Evolutionary conservation across 2,329 filamentous ascomycete genomes (phyloP), one percentile per base, ranked within the genome.

Genomic region (Alternaria conjuncta): DNA sequence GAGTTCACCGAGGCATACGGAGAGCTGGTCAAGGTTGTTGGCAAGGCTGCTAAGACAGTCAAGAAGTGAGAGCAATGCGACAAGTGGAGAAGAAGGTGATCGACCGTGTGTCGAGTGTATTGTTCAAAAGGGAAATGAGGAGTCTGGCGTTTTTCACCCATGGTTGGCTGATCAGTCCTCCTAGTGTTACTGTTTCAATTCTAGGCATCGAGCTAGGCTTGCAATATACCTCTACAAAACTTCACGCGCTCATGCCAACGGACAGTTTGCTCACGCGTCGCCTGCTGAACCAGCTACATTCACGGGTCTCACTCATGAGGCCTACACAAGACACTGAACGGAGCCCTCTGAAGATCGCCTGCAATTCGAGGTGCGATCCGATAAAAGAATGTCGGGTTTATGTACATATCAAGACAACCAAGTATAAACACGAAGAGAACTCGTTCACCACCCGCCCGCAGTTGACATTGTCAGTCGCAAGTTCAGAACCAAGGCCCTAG

Each of bases 11-110:
- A 87, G 75, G 82, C 83, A 7, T 88, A 85, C 73, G 82, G 80
- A 50, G 86, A 88, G 68, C 76, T 90, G 71, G 82, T 84, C 66
- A 89, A 88, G 81, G 72, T 88, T 61, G 87, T 87, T 45, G 74
- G 84, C 70, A 89, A 89, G 82, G 86, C 89, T 75, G 81, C 80
- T 53, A 84, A 86, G 79, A 83, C 82, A 65, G 85, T 89, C 61
- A 86, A 84, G 79, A 82, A 89, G 62, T 85, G 71, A 21, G 43
- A 44, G 25, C 30, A 49, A 47, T 49, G 30, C 26, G 49, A 62
- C 25, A 21, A 46, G 62, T 55, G 44, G 53, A 58, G 60, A 50
- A 15, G 64, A 53, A 59, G 55, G 36, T 51, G 59, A 64, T 56
- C 55, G 32, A 44, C 56, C 57, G 55, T 61, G 56, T 62, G 58